These are phyloP conservation scores for Penicillium lividum DNA, from an alignment of 495 filamentous ascomycete species.

Conservation along the genomic window DNA sequence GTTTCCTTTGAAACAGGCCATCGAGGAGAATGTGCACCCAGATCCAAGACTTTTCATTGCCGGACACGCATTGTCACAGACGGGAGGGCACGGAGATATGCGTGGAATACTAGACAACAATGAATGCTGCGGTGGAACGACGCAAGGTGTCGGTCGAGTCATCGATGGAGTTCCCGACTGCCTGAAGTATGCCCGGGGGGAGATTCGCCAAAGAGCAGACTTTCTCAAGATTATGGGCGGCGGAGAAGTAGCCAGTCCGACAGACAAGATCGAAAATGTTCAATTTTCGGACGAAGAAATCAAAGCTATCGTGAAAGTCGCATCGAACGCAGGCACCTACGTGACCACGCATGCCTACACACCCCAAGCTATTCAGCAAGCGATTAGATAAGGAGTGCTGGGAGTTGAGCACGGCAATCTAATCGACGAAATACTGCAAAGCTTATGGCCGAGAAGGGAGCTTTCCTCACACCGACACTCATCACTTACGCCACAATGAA, in stretches of 20 bases:
- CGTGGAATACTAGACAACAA: conserved; percentile 31
- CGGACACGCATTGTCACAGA: conserved; percentile 47
- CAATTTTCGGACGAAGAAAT: conserved; percentile 58
- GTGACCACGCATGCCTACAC: conserved; percentile 59
- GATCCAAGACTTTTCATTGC: conserved; percentile 50
- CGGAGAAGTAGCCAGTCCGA: conserved; percentile 52
- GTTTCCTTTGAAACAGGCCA: conserved; percentile 48
- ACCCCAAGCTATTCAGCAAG: conserved; percentile 48
- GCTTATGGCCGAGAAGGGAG: conserved; percentile 44
- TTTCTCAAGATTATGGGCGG: conserved; percentile 61
- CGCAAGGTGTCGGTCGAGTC: conserved; percentile 34
- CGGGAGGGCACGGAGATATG: conserved; percentile 55
- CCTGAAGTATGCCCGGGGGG: conserved; percentile 48
- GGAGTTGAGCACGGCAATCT: conserved; percentile 60
- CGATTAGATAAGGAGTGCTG: conserved; percentile 51
- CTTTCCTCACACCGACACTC: conserved; percentile 54
- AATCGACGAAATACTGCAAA: conserved; percentile 49
- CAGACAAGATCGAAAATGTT: conserved; percentile 47
- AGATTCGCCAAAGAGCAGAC: conserved; percentile 51
- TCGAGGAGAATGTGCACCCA: conserved; percentile 46
- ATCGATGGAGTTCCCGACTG: conserved; percentile 53
- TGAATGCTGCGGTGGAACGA: conserved; percentile 43
- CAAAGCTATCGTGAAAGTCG: conserved; percentile 47
- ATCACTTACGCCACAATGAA: conserved; percentile 44
- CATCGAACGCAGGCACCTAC: conserved; percentile 46